These are phyloP conservation scores for Gossypium turneri DNA, from an alignment of 345 rosid species.

Conservation along the genomic window DNA sequence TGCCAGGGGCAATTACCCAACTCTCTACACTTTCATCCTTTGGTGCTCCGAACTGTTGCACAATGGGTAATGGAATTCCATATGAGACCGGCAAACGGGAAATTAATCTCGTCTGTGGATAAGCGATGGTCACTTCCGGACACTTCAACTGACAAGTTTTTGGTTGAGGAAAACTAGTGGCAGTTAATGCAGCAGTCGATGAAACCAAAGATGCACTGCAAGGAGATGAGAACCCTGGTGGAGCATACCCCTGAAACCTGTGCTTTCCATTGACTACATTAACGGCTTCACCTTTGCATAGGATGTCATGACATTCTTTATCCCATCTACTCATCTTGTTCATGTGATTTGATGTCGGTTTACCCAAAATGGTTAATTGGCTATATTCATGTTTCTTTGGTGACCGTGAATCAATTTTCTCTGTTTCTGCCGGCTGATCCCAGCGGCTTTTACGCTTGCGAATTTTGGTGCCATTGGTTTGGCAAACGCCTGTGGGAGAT, in stretches of 20 bases:
- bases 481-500: constrained; percentile 34
- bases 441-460: constrained; percentile 98
- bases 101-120: constrained; percentile 3
- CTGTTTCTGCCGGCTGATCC: constrained; percentile 73
- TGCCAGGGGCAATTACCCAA: constrained; percentile 39
- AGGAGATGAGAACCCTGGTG: constrained; percentile 84
- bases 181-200: constrained; percentile 33
- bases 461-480: constrained; percentile 30
- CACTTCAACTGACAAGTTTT: constrained; percentile 18
- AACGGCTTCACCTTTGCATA: constrained; percentile 24
- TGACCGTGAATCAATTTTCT: constrained; percentile 26
- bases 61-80: constrained; percentile 34
- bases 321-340: constrained; percentile 24
- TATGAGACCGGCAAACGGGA: constrained; percentile 32
- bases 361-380: constrained; percentile 13
- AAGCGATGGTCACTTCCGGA: constrained; percentile 12
- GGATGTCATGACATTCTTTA: constrained; percentile 14
- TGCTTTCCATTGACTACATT: constrained; percentile 25
- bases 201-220: constrained; percentile 24
- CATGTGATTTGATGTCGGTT: constrained; percentile 9
- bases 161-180: constrained; percentile 23
- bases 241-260: constrained; percentile 53
- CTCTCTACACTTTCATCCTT: constrained; percentile 17
- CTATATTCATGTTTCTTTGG: constrained; percentile 23
- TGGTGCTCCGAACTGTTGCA: constrained; percentile 5